Percentiles rank a stretch among this genome's conserved stretches.
Evolutionary conservation across 768 basidiomycete genomes (phyloP).

Genomic region (Suillus subalutaceus): DNA sequence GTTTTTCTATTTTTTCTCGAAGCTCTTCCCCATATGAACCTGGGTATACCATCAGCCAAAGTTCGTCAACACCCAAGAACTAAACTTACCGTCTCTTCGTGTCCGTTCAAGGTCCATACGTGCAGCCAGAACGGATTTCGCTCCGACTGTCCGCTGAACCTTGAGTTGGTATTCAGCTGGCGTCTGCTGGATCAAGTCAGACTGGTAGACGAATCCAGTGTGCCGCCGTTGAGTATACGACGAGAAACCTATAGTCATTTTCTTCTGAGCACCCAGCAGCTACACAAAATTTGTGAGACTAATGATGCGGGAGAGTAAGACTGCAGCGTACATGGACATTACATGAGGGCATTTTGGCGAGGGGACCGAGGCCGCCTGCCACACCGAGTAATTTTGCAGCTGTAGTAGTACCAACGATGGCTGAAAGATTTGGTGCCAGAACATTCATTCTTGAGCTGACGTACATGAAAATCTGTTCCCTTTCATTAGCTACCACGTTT

Average conservation of each 20-base stretch:
- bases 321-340: slow-evolving; percentile 81
- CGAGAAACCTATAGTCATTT: slow-evolving; percentile 92
- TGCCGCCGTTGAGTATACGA: slow-evolving; percentile 85
- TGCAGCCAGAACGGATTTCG: slow-evolving; percentile 87
- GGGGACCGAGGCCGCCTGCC: slow-evolving; percentile 87
- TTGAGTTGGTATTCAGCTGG: slow-evolving; percentile 90
- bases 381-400: slow-evolving; percentile 98
- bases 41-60: slow-evolving; percentile 25
- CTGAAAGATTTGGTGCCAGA: slow-evolving; percentile 96
- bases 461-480: slow-evolving; percentile 89
- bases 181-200: slow-evolving; percentile 81
- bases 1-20: slow-evolving; percentile 89
- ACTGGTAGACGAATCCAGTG: slow-evolving; percentile 97
- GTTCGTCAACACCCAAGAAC: slow-evolving; percentile 7
- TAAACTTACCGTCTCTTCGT: slow-evolving; percentile 71
- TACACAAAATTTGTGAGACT: slow-evolving; percentile 32
- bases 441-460: slow-evolving; percentile 99
- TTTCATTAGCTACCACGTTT: slow-evolving; percentile 2
- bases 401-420: slow-evolving; percentile 98
- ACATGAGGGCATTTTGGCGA: slow-evolving; percentile 93
- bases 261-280: slow-evolving; percentile 93
- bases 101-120: slow-evolving; percentile 92
- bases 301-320: neutral
- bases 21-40: slow-evolving; percentile 81
- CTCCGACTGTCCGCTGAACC: slow-evolving; percentile 91